Evolutionary conservation across 805 yeast genomes (phyloP).

Genomic region (Saturnispora mendoncae): DNA sequence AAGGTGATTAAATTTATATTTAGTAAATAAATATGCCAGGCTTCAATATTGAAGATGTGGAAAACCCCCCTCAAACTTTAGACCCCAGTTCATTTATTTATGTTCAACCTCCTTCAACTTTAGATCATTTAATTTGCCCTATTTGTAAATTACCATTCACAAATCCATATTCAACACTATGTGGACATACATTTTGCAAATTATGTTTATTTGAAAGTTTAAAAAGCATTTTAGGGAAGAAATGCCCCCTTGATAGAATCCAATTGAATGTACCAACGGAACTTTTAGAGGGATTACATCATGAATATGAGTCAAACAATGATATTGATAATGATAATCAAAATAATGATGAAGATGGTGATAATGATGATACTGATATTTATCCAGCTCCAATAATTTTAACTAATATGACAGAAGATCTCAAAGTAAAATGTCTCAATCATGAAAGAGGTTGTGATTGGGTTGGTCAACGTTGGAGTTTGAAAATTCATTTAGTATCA

Average conservation of each 20-base stretch:
- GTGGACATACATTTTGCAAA: constrained; percentile 63
- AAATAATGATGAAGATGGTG: constrained; percentile 11
- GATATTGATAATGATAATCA: constrained; percentile 1
- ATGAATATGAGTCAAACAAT: too few species aligned
- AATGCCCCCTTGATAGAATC: constrained; percentile 57
- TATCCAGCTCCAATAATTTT: constrained; percentile 50
- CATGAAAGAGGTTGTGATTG: constrained; percentile 45
- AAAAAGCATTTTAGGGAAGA: constrained; percentile 28
- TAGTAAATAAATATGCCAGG: neutral
- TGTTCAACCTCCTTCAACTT: constrained; percentile 12
- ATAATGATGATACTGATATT: constrained; percentile 22
- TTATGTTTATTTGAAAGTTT: constrained; percentile 43
- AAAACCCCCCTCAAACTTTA: constrained; percentile 5
- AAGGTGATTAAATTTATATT: too few species aligned
- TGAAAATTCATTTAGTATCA: constrained; percentile 39
- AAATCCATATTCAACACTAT: constrained; percentile 50
- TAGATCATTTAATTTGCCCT: constrained; percentile 40
- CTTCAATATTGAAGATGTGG: neutral
- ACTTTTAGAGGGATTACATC: neutral
- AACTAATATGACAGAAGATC: constrained; percentile 52
- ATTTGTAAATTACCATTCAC: constrained; percentile 61
- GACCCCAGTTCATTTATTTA: constrained; percentile 24
- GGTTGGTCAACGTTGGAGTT: constrained; percentile 51
- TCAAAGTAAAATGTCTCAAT: constrained; percentile 48
- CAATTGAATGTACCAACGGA: constrained; percentile 25